Percentiles rank a stretch among this genome's conserved stretches.
Conservation (phyloP, 78 protist species). For the Dictyostelium intermedium region DNA sequence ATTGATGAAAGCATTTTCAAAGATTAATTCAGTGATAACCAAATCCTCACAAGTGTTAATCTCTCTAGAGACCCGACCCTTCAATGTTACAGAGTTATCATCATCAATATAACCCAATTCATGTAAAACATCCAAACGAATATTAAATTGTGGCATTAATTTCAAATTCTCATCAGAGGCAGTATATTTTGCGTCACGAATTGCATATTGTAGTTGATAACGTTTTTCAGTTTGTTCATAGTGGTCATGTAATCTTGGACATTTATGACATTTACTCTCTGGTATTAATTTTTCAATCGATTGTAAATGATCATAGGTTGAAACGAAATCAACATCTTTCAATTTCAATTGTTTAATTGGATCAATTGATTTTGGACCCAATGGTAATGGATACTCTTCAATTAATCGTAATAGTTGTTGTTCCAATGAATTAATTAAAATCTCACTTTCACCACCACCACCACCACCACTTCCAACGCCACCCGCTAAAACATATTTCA, state of each 20-base stretch:
- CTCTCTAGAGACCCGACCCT: slow-evolving; percentile 94
- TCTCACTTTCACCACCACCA: neutral
- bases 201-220: slow-evolving; percentile 9
- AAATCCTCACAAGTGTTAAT: slow-evolving; percentile 89
- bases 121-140: slow-evolving; percentile 82
- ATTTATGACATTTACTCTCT: slow-evolving; percentile 78
- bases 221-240: slow-evolving; percentile 8
- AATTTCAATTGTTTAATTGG: slow-evolving; percentile 67
- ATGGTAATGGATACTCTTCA: slow-evolving; percentile 56
- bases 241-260: slow-evolving; percentile 79
- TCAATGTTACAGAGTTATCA: slow-evolving; percentile 80
- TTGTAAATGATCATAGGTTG: slow-evolving; percentile 8
- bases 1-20: slow-evolving; percentile 84
- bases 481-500: neutral
- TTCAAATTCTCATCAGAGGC: slow-evolving; percentile 81
- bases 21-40: slow-evolving; percentile 91
- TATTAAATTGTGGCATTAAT: slow-evolving; percentile 92
- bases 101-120: slow-evolving; percentile 78
- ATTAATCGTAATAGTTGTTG: slow-evolving; percentile 41
- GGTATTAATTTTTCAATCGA: slow-evolving; percentile 46
- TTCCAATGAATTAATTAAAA: neutral
- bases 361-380: slow-evolving; percentile 66
- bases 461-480: neutral
- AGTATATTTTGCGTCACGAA: neutral
- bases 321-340: slow-evolving; percentile 32